Percentiles rank a stretch among this genome's conserved stretches.
These are phyloP conservation scores for Dioszegia aurantiaca DNA, from an alignment of 768 basidiomycete species.

Conservation along the genomic window DNA sequence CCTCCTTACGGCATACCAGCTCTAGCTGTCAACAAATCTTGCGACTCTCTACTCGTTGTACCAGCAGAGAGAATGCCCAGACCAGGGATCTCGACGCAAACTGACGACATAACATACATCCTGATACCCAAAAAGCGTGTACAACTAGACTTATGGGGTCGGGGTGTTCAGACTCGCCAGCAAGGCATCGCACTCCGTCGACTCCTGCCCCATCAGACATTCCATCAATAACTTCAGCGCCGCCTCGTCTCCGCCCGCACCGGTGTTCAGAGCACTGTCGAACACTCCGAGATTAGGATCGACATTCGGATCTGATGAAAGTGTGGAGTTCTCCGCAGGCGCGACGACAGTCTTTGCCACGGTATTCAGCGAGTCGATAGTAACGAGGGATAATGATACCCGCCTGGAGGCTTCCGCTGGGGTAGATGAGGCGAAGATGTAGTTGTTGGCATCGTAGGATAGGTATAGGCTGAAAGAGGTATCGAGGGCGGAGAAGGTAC, in stretches of 20 bases:
- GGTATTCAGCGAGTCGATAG: background rate
- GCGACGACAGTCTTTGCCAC: background rate
- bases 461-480: constrained; percentile 4
- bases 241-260: constrained; percentile 7
- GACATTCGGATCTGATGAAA: background rate
- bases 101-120: no score
- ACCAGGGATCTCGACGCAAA: no score
- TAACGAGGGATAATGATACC: constrained; percentile 1
- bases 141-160: background rate
- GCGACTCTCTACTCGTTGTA: no score
- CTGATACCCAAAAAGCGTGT: background rate
- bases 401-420: background rate
- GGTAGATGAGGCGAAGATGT: constrained; percentile 1
- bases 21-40: no score
- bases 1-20: background rate
- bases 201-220: background rate
- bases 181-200: constrained; percentile 11
- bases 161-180: background rate
- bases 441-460: background rate
- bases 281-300: background rate
- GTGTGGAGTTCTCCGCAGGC: background rate
- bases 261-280: constrained; percentile 5
- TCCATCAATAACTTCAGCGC: constrained; percentile 5
- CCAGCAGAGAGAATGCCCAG: no score
- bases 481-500: constrained; percentile 5